Percentiles rank a stretch among this genome's conserved stretches.
Evolutionary conservation across 2,329 filamentous ascomycete species (phyloP).

Genomic region (Onygenales sp.): DNA sequence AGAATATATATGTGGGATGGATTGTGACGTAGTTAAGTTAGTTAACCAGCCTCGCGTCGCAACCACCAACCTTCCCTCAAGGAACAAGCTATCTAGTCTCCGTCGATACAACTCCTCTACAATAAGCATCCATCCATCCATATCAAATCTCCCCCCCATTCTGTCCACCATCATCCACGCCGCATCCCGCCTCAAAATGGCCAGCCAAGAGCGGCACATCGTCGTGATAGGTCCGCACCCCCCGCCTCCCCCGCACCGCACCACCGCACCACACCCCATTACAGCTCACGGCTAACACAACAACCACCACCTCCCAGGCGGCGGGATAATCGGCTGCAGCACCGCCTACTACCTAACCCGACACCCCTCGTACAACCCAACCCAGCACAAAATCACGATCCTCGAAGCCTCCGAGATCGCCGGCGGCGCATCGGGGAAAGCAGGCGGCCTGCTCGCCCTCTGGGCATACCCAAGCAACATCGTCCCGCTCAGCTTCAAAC

Average conservation of each 20-base stretch:
- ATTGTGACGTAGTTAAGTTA: too few relatives aligned
- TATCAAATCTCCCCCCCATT: background rate
- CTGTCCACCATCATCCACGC: background rate
- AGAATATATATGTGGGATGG: too few relatives aligned
- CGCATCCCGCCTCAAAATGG: background rate
- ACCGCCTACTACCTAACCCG: constrained; percentile 86
- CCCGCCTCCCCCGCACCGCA: background rate
- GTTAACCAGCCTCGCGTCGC: too few relatives aligned
- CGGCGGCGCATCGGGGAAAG: constrained; percentile 88
- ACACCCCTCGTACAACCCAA: constrained; percentile 68
- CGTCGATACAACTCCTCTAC: background rate
- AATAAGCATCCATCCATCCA: background rate
- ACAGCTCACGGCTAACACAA: background rate
- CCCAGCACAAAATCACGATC: constrained; percentile 68
- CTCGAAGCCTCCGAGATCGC: constrained; percentile 80
- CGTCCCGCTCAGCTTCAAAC: constrained; percentile 72
- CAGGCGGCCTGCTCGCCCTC: constrained; percentile 76
- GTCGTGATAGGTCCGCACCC: constrained; percentile 28
- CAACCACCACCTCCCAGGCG: constrained; percentile 45
- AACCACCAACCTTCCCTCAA: too few relatives aligned
- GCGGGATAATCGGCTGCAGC: constrained; percentile 85
- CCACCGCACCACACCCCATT: background rate
- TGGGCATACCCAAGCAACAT: constrained; percentile 86
- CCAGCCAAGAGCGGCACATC: constrained; percentile 27
- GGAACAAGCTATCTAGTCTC: too few relatives aligned